Evolutionary conservation across 805 yeast species (phyloP).

Genomic region (Phaffomyces antillensis): DNA sequence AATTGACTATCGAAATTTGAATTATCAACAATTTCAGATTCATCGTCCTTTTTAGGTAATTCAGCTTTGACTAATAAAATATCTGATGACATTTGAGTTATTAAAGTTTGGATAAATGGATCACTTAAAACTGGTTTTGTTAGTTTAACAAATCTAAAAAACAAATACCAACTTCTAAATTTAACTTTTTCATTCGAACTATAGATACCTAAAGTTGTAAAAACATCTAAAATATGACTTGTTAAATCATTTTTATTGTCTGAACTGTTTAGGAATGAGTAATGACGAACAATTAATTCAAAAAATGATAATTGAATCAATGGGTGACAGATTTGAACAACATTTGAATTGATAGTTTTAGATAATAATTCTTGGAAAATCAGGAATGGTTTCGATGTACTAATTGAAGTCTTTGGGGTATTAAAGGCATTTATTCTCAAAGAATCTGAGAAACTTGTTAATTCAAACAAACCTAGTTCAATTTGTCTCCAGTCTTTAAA

Average conservation of each 20-base stretch:
- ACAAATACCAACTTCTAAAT: conserved; percentile 83
- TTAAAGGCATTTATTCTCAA: conserved; percentile 72
- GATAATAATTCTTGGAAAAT: conserved; percentile 54
- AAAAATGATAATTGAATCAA: conserved; percentile 73
- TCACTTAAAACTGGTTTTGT: conserved; percentile 60
- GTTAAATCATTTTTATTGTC: conserved; percentile 44
- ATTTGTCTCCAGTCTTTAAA: conserved; percentile 65
- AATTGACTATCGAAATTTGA: conserved; percentile 71
- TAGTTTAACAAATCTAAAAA: conserved; percentile 72
- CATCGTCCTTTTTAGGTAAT: conserved; percentile 43
- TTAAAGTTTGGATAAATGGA: conserved; percentile 44
- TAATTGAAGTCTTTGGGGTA: conserved; percentile 57
- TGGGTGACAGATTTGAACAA: conserved; percentile 60
- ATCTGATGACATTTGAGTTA: conserved; percentile 51
- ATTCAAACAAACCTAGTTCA: conserved; percentile 82
- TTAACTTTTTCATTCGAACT: conserved; percentile 68
- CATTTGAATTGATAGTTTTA: conserved; percentile 41
- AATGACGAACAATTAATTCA: conserved; percentile 79
- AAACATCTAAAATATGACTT: conserved; percentile 61
- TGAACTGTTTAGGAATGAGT: conserved; percentile 47
- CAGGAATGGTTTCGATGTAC: conserved; percentile 56
- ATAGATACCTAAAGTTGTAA: conserved; percentile 79
- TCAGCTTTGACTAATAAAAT: conserved; percentile 56
- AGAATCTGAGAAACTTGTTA: conserved; percentile 72
- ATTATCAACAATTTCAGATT: conserved; percentile 41